These are phyloP conservation scores for Candida sp. DNA, from an alignment of 1,139 yeast species.

Conservation along the genomic window DNA sequence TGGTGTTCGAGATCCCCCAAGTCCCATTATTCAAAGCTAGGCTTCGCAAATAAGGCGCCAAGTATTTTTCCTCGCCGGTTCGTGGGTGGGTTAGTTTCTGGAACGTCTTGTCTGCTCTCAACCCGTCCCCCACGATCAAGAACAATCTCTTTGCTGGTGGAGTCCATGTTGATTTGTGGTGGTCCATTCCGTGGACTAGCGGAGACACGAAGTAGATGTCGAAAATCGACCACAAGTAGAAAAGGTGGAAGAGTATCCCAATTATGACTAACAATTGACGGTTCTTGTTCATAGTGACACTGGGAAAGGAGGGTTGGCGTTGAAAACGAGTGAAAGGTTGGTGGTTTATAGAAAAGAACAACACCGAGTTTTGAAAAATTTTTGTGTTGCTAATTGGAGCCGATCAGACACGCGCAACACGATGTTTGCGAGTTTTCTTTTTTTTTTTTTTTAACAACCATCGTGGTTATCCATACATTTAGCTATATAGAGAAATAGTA, in stretches of 20 bases:
- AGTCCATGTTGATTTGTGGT: slow-evolving; percentile 63
- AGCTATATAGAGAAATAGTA: background rate
- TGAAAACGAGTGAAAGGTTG: background rate
- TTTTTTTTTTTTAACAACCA: background rate
- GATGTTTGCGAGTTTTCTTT: background rate
- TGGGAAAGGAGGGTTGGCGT: background rate
- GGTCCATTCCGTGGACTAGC: slow-evolving; percentile 94
- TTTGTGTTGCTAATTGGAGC: background rate
- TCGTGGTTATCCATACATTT: background rate
- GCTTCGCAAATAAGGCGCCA: slow-evolving; percentile 87
- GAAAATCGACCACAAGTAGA: slow-evolving; percentile 95
- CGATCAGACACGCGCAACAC: background rate
- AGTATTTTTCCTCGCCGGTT: slow-evolving; percentile 59
- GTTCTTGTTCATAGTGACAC: slow-evolving; percentile 30
- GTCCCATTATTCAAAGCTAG: slow-evolving; percentile 78
- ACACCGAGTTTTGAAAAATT: background rate
- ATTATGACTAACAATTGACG: slow-evolving; percentile 56
- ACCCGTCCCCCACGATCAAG: slow-evolving; percentile 94
- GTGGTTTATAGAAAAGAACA: background rate
- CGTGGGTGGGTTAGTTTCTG: slow-evolving; percentile 74
- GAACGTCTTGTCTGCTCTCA: slow-evolving; percentile 94
- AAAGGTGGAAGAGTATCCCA: slow-evolving; percentile 88
- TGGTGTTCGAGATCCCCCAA: slow-evolving; percentile 94
- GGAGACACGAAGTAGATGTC: slow-evolving; percentile 98
- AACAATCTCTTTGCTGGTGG: slow-evolving; percentile 93